Conservation (phyloP, 805 yeast genomes). For the Lachancea nothofagi region DNA sequence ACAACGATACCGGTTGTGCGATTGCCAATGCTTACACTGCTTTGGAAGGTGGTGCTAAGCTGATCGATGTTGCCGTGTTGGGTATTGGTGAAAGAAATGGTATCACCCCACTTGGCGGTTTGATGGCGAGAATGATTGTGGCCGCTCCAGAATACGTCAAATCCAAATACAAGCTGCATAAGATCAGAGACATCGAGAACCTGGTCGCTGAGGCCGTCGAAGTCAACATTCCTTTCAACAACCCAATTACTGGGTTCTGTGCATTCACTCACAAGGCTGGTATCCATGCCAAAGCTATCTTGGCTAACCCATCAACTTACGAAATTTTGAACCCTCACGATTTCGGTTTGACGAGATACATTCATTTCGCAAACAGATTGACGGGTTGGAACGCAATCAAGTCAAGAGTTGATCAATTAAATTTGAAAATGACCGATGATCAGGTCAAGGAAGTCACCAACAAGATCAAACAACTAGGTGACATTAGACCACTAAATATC, state of each 20-base stretch:
- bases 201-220: constrained; percentile 96
- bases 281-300: constrained; percentile 96
- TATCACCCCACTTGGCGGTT: constrained; percentile 93
- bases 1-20: constrained; percentile 98
- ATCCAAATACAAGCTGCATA: constrained; percentile 90
- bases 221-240: constrained; percentile 95
- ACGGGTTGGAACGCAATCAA: constrained; percentile 99
- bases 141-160: constrained; percentile 95
- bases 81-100: constrained; percentile 99
- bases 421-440: constrained; percentile 80
- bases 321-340: constrained; percentile 93
- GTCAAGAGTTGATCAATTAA: constrained; percentile 95
- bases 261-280: constrained; percentile 99
- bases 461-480: constrained; percentile 91
- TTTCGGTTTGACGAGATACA: constrained; percentile 92
- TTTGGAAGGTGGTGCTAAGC: constrained; percentile 92
- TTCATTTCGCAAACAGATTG: constrained; percentile 95
- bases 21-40: constrained; percentile 98
- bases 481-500: constrained; percentile 86
- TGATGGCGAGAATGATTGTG: constrained; percentile 99
- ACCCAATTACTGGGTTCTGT: constrained; percentile 98
- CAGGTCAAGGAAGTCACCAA: constrained; percentile 93
- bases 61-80: constrained; percentile 89
- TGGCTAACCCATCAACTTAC: constrained; percentile 98
- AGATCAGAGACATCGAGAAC: constrained; percentile 91